phyloP scores from a whole-genome alignment of 1,284 basidiomycete species.

The Exobasidium cylindrosporum region DNA sequence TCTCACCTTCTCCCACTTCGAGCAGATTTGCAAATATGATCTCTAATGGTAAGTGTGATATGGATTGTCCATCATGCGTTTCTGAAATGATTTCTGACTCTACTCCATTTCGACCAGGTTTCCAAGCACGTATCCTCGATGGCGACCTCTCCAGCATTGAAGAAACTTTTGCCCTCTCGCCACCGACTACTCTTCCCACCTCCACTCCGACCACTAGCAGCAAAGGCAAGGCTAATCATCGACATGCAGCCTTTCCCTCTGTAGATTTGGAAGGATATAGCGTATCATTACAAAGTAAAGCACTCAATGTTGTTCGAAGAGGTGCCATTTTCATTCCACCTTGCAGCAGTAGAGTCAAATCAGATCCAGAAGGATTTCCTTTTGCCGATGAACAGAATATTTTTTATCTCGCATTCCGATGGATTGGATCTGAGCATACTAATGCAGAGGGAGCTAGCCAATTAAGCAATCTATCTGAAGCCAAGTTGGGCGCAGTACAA shows the following conservation, averaged over 20 bases:
- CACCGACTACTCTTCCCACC: too few species aligned
- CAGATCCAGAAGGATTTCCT: not conserved
- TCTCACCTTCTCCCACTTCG: too few species aligned
- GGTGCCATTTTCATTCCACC: not conserved
- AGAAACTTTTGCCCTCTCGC: not conserved
- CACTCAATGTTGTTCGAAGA: not conserved
- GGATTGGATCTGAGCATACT: slow-evolving; percentile 1
- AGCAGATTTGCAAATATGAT: not conserved
- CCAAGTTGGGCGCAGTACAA: not conserved
- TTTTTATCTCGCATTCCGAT: slow-evolving; percentile 5
- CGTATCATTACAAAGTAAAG: not conserved
- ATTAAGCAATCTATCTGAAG: not conserved
- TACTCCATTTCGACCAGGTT: not conserved
- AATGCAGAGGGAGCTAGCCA: slow-evolving; percentile 1
- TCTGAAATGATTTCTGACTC: not conserved
- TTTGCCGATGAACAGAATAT: not conserved
- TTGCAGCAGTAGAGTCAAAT: not conserved
- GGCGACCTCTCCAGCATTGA: not conserved
- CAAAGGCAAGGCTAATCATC: not conserved
- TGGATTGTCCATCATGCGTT: not conserved
- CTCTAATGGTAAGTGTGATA: slow-evolving; percentile 2
- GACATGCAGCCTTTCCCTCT: not conserved
- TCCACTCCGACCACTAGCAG: not conserved
- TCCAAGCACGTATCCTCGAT: slow-evolving; percentile 4
- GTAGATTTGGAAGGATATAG: not conserved